Evolutionary conservation across 164 flowering plant species (phyloP), one percentile per base, ranked within the genome.

Genomic region (Stephania cephalantha): DNA sequence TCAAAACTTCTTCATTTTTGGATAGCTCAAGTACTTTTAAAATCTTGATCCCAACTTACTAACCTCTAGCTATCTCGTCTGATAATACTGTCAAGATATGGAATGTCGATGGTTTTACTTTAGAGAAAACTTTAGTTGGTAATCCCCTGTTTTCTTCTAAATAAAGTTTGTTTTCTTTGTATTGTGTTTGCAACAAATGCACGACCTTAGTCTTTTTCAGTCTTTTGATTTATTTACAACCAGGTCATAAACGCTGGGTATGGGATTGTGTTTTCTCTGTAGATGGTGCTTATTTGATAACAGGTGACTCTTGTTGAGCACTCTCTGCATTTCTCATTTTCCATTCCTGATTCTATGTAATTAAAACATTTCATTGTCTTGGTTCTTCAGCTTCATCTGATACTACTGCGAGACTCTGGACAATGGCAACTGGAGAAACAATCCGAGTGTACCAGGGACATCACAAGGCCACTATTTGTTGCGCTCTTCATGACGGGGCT

Each of bases 201-300:
- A 46, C 2, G 4, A 42, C 45, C 15, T 9, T 15, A 25, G 42
- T 58, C 58, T 71, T 50, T 22, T 1, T 20, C 22, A 0, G 48
- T 42, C 12, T 71, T 35, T 6, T 17, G 42, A 44, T 74, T 8
- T 50, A 6, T 61, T 18, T 44, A 6, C 67, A 30, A 9, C 46
- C 84, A 93, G 99, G 97, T 66, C 98, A 95, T 85, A 87, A 89
- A 46, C 94, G 97, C 18, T 93, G 99, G 99, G 99, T 95, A 11
- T 92, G 99, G 99, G 99, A 95, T 83, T 92, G 95, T 77, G 97
- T 90, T 11, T 93, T 92, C 82, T 93, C 97, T 42, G 99, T 93
- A 0, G 98, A 95, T 74, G 99, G 99, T 78, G 99, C 97, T n/a
- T 93, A 87, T 83, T 87, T 95, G 35, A 85, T 95, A 52, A 95